Evolutionary conservation across 2,329 filamentous ascomycete species (phyloP).

Genomic region (Colletotrichum ledebouriae): DNA sequence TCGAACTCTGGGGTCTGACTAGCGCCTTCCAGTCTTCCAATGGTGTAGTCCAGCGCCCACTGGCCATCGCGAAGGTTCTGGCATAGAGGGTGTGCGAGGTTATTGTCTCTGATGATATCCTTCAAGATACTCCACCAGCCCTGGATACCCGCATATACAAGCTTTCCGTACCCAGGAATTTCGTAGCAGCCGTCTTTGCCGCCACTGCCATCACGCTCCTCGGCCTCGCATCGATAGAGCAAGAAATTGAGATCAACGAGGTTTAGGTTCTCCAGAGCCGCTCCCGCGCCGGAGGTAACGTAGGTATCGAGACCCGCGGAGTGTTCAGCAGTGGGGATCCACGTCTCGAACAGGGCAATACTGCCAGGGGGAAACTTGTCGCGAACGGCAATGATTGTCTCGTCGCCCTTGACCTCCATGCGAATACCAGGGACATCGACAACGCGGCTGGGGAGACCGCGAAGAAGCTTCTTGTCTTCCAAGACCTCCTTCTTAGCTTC

Average conservation of each 20-base stretch:
- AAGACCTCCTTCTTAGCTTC: conserved; percentile 75
- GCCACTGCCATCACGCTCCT: conserved; percentile 83
- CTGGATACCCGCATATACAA: conserved; percentile 97
- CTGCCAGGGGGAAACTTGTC: conserved; percentile 92
- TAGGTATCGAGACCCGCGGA: conserved; percentile 86
- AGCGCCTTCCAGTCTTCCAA: conserved; percentile 81
- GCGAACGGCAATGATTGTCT: conserved; percentile 84
- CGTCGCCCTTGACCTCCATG: conserved; percentile 78
- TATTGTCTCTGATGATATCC: conserved; percentile 86
- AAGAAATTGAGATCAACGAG: conserved; percentile 91
- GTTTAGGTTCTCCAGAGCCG: conserved; percentile 81
- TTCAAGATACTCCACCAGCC: conserved; percentile 97
- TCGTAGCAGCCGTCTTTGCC: conserved; percentile 90
- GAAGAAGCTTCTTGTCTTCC: conserved; percentile 78
- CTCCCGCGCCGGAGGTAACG: conserved; percentile 83
- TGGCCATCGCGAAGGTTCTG: conserved; percentile 91
- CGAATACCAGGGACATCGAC: conserved; percentile 79
- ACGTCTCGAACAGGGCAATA: conserved; percentile 95
- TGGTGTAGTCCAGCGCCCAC: conserved; percentile 92
- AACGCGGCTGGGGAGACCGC: conserved; percentile 87
- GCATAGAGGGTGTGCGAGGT: conserved; percentile 93
- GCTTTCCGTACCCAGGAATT: conserved; percentile 84
- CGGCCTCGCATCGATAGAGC: conserved; percentile 90
- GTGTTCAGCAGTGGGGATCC: conserved; percentile 90
- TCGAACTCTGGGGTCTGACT: conserved; percentile 73